phyloP scores from a whole-genome alignment of 1,284 basidiomycete species.

The Leucocoprinus gongylophorus region DNA sequence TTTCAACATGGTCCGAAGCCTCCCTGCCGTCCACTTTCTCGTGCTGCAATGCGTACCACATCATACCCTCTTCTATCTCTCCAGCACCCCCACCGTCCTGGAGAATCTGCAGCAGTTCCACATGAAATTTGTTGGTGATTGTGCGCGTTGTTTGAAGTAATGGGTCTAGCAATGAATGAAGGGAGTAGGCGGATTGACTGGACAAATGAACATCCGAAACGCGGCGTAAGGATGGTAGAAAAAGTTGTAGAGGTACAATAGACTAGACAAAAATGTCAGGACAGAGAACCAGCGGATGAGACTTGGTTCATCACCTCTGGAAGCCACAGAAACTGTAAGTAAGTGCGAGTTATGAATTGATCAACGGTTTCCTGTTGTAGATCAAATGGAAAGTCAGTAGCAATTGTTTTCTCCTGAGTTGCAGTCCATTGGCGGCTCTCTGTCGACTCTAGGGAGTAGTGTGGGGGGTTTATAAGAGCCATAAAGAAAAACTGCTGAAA shows the following conservation, averaged over 20 bases:
- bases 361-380: constrained; percentile 35
- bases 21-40: constrained; percentile 34
- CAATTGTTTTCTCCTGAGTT: constrained; percentile 44
- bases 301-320: constrained; percentile 45
- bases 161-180: constrained; percentile 50
- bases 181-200: constrained; percentile 35
- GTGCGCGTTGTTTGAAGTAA: constrained; percentile 53
- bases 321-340: constrained; percentile 71
- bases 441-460: background rate
- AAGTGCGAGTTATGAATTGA: constrained; percentile 45
- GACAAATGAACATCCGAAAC: constrained; percentile 28
- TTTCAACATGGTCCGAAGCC: constrained; percentile 10
- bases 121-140: constrained; percentile 54
- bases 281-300: constrained; percentile 9
- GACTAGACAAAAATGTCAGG: constrained; percentile 37
- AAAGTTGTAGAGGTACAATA: constrained; percentile 52
- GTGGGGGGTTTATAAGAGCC: background rate
- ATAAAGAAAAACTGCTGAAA: background rate
- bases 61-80: constrained; percentile 60
- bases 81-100: constrained; percentile 48
- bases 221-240: constrained; percentile 50
- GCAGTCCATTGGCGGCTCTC: constrained; percentile 34
- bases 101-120: constrained; percentile 52
- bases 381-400: constrained; percentile 43
- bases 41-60: constrained; percentile 62